Evolutionary conservation across 2,329 filamentous ascomycete genomes (phyloP).

Genomic region (Aspergillus pseudoterreus): DNA sequence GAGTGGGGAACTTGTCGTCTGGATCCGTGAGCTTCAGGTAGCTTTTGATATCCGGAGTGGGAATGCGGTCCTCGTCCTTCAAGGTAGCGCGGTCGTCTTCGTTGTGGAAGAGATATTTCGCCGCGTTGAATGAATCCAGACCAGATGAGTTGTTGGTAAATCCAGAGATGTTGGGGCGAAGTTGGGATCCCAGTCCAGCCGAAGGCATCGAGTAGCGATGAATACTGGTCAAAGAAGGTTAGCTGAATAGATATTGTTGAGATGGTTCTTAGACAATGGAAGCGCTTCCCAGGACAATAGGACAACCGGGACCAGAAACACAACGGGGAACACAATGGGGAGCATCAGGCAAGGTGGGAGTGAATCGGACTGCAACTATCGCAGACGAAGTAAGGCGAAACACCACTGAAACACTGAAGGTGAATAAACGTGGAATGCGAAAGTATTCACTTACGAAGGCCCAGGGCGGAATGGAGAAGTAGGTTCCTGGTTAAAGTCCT

Average conservation of each 20-base stretch:
- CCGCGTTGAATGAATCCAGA: conserved; percentile 79
- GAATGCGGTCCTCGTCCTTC: conserved; percentile 48
- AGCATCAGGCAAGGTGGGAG: no score
- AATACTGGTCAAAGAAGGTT: conserved; percentile 49
- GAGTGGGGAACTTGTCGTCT: conserved; percentile 82
- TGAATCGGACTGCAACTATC: no score
- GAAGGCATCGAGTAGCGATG: conserved; percentile 96
- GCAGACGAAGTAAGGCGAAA: neutral
- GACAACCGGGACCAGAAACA: neutral
- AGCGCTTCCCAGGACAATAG: neutral
- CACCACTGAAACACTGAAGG: neutral
- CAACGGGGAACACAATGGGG: neutral
- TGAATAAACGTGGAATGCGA: neutral
- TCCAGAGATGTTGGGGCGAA: conserved; percentile 26
- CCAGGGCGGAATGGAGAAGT: conserved; percentile 64
- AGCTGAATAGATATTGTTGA: neutral
- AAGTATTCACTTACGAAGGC: conserved; percentile 67
- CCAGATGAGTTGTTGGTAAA: conserved; percentile 37
- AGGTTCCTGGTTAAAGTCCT: conserved; percentile 68
- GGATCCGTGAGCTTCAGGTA: conserved; percentile 68
- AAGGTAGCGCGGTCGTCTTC: conserved; percentile 60
- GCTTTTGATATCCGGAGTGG: conserved; percentile 64
- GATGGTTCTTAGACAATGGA: neutral
- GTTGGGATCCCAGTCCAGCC: conserved; percentile 39
- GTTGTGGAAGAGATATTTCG: conserved; percentile 81